Conservation (phyloP, 306 rosid species). For the Trichosanthes cucumerina region DNA sequence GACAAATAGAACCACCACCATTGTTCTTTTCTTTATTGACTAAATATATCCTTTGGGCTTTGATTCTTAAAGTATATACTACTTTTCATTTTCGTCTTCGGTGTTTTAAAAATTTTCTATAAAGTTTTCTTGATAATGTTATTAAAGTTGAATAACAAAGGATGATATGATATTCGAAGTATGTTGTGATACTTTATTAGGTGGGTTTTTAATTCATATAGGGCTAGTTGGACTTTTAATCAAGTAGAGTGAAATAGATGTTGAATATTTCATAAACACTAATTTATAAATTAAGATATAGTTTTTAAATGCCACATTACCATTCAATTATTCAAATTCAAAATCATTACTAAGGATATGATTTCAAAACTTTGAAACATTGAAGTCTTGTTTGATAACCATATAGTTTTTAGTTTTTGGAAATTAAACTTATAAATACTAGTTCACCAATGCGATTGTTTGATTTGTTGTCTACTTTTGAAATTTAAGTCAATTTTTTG, state of each 20-base stretch:
- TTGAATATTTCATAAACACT: background rate
- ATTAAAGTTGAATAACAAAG: background rate
- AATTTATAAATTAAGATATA: background rate
- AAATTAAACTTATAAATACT: no score
- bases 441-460: no score
- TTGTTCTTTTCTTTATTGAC: background rate
- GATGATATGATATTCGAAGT: background rate
- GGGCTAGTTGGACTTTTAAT: background rate
- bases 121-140: background rate
- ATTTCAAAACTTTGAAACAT: background rate
- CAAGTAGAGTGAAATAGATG: background rate
- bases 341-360: background rate
- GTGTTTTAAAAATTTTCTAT: background rate
- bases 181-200: background rate
- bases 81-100: background rate
- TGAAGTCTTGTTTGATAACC: no score
- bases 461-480: no score
- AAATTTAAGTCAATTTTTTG: no score
- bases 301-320: background rate
- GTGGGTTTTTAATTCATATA: background rate
- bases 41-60: background rate
- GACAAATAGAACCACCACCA: background rate
- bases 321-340: background rate
- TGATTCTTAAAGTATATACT: background rate
- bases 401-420: no score